Base-by-base conservation (phyloP, 495 filamentous ascomycete species). In the Penicillium paxilli region DNA sequence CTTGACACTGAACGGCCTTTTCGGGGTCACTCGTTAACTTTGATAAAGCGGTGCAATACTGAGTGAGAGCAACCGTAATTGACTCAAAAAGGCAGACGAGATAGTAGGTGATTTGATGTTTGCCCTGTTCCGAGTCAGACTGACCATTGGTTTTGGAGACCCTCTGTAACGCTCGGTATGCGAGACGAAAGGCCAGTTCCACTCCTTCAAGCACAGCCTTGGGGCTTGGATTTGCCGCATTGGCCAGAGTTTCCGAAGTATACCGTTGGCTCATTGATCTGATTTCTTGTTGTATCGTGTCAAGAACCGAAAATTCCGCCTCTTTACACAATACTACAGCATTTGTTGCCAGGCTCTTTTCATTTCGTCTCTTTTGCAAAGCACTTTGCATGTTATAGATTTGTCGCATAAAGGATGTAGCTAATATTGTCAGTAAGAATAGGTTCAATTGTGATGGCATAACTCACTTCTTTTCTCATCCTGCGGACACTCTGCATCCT, bases 11-110 rank as follows among this genome's bases (percentile, higher is more conserved):
- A 5, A 21, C 14, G 10, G 17, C 12, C 9, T 38, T 44, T 19
- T 25, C 35, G 8, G 14, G 1, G 25, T 11, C 14, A 42, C 11
- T 21, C 17, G 2, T 38, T 20, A 20, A 0, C 46, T 54, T 17
- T 55, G 63, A 37, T 25, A 65, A 58, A 3, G 45, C 37, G 14
- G 52, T 62, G 49, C 73, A 74, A 44, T 66, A 41, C 6, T 59
- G 54, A 16, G 64, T 54, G 3, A 80, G 54, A 25, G 59, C 55
- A 10, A 64, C 52, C 54, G 80, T 59, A 5, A 57, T 63, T 16
- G 67, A 66, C 28, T 75, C 67, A 48, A 74, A 79, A 12, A 80
- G 60, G 23, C 56, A 62, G 11, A 73, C 72, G 7, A 80, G 49
- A 24, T 70, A 67, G 59, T 78, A 80, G 1, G 52, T 59, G 22